Base-by-base conservation (phyloP, 2,329 filamentous ascomycete genomes). In the Didymella glomerata region DNA sequence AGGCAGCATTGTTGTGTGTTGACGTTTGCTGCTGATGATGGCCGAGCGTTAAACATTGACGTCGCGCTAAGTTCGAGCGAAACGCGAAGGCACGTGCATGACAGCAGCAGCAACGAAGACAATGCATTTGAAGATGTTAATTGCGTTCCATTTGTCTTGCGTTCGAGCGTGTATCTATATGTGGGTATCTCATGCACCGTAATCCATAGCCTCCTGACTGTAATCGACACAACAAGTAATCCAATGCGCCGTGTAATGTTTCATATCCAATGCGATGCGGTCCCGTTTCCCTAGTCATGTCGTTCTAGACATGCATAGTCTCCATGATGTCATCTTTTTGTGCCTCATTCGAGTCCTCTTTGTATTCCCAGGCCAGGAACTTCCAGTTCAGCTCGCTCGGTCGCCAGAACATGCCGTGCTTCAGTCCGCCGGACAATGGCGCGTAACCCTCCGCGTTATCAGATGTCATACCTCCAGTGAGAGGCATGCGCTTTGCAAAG, bases 301-400 rank as follows among this genome's bases (percentile, higher is more conserved):
- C 44, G 22, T 44, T 62, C 55, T 74, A 77, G 61, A 69, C 72
- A 64, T 77, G 74, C 48, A 77, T 44, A 27, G 66, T 68, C 56
- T 73, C 67, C 48, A 61, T 62, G 41, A 72, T 65, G 54, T 53
- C 54, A 25, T 56, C 47, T 20, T 42, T 36, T n/a, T 64, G 48
- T 6, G 44, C 32, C n/a, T 65, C 45, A 6, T 32, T 32, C 34
- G 61, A 49, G 18, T 69, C 65, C 50, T 65, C 63, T 28, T 70
- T 85, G 84, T 86, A 92, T 75, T 93, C 88, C 91, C 90, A 94
- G 52, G 88, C 90, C 72, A 93, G 80, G 75, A 93, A 84, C 76
- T 90, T 92, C 91, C 91, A 94, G 79, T 95, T 95, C 72, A 95
- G 81, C 80, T 94, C 91, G 69, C 84, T 83, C 57, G 84, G 84